Conservation (phyloP, 805 yeast genomes). For the Kodamaea lidongshanica region DNA sequence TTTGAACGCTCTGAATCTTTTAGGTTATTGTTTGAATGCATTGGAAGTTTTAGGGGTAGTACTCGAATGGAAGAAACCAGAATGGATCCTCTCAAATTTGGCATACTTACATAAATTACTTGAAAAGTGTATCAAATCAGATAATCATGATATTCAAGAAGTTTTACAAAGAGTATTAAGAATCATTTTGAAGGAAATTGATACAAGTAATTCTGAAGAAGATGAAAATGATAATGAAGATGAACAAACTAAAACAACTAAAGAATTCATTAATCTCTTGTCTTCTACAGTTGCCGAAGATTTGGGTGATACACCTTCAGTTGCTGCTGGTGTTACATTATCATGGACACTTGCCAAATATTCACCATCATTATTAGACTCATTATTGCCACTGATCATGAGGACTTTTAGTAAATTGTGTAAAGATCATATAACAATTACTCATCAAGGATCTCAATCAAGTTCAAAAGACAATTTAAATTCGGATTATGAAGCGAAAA, state of each 20-base stretch:
- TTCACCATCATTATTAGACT: constrained; percentile 68
- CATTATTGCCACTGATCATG: constrained; percentile 70
- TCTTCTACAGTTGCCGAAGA: constrained; percentile 74
- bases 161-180: constrained; percentile 69
- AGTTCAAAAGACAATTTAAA: constrained; percentile 27
- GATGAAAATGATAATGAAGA: constrained; percentile 59
- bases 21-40: constrained; percentile 84
- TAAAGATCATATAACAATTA: constrained; percentile 72
- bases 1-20: constrained; percentile 55
- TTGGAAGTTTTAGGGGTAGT: constrained; percentile 82
- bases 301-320: constrained; percentile 63
- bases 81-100: constrained; percentile 74
- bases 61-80: constrained; percentile 65
- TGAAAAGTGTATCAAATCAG: constrained; percentile 75
- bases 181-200: constrained; percentile 61
- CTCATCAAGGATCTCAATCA: constrained; percentile 43
- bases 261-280: constrained; percentile 54
- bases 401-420: constrained; percentile 84
- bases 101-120: constrained; percentile 64
- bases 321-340: constrained; percentile 80
- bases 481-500: constrained; percentile 67
- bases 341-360: constrained; percentile 76
- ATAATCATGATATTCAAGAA: constrained; percentile 82
- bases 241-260: no score
- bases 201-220: constrained; percentile 41